Percentiles rank a stretch among this genome's conserved stretches.
Conservation (phyloP, 768 basidiomycete species). For the Hygrophorus pudorinus region DNA sequence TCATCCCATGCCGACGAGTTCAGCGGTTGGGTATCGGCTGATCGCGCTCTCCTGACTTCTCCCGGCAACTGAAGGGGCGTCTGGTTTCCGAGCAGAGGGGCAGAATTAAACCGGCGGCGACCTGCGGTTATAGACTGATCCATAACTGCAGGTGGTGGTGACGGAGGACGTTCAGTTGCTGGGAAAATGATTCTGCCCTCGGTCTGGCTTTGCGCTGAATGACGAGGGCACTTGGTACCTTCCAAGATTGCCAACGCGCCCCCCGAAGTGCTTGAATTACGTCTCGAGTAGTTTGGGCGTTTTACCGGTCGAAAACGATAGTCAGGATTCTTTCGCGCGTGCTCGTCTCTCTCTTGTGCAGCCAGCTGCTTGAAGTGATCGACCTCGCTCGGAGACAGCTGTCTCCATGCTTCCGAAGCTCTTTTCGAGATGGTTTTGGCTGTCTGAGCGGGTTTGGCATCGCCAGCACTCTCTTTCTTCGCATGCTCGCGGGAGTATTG, state of each 20-base stretch:
- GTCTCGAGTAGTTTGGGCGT: constrained; percentile 14
- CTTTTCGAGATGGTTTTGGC: constrained; percentile 65
- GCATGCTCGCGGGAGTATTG: constrained; percentile 44
- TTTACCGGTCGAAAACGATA: constrained; percentile 56
- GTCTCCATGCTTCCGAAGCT: constrained; percentile 68
- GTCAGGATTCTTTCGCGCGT: constrained; percentile 46
- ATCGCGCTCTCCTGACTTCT: too few species aligned
- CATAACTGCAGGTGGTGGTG: too few species aligned
- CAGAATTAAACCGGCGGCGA: too few species aligned
- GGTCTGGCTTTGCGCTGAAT: too few species aligned
- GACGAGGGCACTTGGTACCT: too few species aligned
- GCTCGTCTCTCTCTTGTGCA: constrained; percentile 44
- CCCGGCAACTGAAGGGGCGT: too few species aligned
- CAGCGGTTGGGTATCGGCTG: too few species aligned
- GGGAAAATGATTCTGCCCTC: too few species aligned
- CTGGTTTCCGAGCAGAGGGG: too few species aligned
- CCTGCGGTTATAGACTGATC: too few species aligned
- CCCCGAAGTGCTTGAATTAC: constrained; percentile 18
- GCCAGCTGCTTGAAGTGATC: constrained; percentile 44
- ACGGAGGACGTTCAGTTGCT: too few species aligned
- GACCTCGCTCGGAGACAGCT: constrained; percentile 38
- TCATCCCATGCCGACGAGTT: too few species aligned
- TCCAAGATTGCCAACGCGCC: background rate
- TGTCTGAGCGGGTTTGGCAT: constrained; percentile 17
- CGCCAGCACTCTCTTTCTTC: constrained; percentile 24